Evolutionary conservation across 2,329 filamentous ascomycete genomes (phyloP).

Genomic region (Stachybotrys echinatus): DNA sequence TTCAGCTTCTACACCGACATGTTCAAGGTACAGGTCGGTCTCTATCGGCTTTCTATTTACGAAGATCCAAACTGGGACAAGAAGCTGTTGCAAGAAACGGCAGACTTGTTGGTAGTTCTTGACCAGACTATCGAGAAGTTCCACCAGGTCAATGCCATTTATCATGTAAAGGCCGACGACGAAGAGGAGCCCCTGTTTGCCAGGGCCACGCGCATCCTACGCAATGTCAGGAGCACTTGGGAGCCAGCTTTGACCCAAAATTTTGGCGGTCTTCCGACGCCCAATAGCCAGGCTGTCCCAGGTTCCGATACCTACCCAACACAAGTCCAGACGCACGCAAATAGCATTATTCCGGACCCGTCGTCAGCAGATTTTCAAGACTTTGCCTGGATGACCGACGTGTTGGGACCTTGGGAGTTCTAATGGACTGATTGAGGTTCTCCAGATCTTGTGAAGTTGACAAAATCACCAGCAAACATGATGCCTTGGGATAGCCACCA

Average conservation of each 20-base stretch:
- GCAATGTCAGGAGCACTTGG: conserved; percentile 26
- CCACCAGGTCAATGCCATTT: conserved; percentile 16
- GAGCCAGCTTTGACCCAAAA: conserved; percentile 25
- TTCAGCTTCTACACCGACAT: conserved; percentile 27
- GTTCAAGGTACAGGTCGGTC: conserved; percentile 27
- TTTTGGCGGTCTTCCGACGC: conserved; percentile 21
- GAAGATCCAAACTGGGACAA: conserved; percentile 37
- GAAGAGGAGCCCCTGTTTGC: conserved; percentile 23
- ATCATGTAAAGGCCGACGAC: conserved; percentile 18
- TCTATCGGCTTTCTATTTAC: conserved; percentile 32
- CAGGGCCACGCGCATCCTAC: conserved; percentile 29
- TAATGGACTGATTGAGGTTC: conserved; percentile 5
- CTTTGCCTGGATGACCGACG: conserved; percentile 30
- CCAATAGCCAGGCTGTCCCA: conserved; percentile 16
- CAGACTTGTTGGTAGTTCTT: conserved; percentile 27
- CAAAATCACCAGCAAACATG: background rate
- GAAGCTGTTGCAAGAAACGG: conserved; percentile 25
- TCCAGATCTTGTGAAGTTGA: background rate
- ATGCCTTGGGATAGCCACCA: no score
- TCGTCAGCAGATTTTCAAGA: conserved; percentile 25
- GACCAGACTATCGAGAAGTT: conserved; percentile 28
- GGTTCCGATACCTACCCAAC: conserved; percentile 6
- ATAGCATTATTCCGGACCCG: conserved; percentile 10
- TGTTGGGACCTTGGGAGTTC: conserved; percentile 31
- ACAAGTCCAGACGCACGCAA: conserved; percentile 4